Percentiles rank a stretch among this genome's conserved stretches.
Evolutionary conservation across 1,284 basidiomycete species (phyloP).

Genomic region (Hemileia vastatrix): DNA sequence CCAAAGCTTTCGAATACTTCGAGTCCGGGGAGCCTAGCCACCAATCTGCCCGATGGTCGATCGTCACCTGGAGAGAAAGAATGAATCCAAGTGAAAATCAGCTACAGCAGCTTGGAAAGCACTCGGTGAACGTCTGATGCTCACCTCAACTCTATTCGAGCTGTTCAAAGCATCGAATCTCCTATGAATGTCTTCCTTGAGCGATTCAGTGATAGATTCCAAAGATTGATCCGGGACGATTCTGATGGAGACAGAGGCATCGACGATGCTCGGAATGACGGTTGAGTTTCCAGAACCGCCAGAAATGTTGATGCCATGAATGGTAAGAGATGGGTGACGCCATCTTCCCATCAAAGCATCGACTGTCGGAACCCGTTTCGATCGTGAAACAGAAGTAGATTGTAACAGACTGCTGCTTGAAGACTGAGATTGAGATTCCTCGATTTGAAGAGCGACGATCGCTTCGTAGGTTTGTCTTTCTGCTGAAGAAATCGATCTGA

Average conservation of each 20-base stretch:
- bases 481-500: no score
- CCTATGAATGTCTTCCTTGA: constrained; percentile 56
- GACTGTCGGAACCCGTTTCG: constrained; percentile 19
- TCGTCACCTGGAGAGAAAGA: constrained; percentile 52
- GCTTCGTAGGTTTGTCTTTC: constrained; percentile 24
- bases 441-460: constrained; percentile 26
- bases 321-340: constrained; percentile 34
- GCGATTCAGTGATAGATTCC: constrained; percentile 55
- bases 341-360: constrained; percentile 35
- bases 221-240: constrained; percentile 89
- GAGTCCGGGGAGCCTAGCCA: constrained; percentile 81
- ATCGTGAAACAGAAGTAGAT: background rate
- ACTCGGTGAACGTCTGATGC: constrained; percentile 23
- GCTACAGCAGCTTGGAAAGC: background rate
- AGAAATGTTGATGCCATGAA: constrained; percentile 33
- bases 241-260: constrained; percentile 58
- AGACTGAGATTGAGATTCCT: background rate
- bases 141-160: constrained; percentile 61
- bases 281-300: constrained; percentile 27
- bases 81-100: background rate
- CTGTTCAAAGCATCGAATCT: constrained; percentile 59
- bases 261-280: constrained; percentile 42
- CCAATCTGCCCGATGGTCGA: constrained; percentile 83
- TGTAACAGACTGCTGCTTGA: constrained; percentile 20
- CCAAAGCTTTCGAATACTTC: constrained; percentile 71